Evolutionary conservation across 129 eudicot species (phyloP).

Genomic region (Saposhnikovia divaricata): DNA sequence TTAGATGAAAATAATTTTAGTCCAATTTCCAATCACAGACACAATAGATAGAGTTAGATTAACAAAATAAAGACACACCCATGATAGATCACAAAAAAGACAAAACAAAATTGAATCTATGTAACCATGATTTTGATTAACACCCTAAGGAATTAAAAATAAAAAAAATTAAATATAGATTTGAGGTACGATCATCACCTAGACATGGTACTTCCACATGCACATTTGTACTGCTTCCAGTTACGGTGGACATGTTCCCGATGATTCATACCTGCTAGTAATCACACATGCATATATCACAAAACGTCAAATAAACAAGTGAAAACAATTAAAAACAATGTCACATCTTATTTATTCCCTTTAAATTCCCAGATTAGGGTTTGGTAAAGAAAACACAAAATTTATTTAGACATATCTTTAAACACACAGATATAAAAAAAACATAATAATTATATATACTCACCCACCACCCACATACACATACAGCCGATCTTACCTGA

Average conservation of each 20-base stretch:
- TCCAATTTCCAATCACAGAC: too few species aligned
- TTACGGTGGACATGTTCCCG: too few species aligned
- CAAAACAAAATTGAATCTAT: background rate
- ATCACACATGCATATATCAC: background rate
- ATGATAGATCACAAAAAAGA: background rate
- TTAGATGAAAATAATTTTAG: too few species aligned
- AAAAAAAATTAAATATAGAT: background rate
- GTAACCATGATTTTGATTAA: background rate
- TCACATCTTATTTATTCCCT: background rate
- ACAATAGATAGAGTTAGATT: too few species aligned
- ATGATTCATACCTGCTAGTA: too few species aligned
- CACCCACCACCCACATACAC: too few species aligned
- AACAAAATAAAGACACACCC: too few species aligned
- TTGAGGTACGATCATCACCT: slow-evolving; percentile 26
- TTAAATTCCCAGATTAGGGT: background rate
- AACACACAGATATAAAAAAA: too few species aligned
- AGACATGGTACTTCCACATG: slow-evolving; percentile 70
- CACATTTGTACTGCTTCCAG: slow-evolving; percentile 24
- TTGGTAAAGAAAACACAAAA: too few species aligned
- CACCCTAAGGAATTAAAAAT: background rate
- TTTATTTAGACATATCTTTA: too few species aligned
- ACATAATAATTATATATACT: too few species aligned
- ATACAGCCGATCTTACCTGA: too few species aligned
- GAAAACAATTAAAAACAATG: slow-evolving; percentile 4
- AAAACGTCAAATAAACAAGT: background rate